These are phyloP conservation scores for Arthroderma uncinatum DNA, from an alignment of 2,329 filamentous ascomycete genomes.

Conservation along the genomic window DNA sequence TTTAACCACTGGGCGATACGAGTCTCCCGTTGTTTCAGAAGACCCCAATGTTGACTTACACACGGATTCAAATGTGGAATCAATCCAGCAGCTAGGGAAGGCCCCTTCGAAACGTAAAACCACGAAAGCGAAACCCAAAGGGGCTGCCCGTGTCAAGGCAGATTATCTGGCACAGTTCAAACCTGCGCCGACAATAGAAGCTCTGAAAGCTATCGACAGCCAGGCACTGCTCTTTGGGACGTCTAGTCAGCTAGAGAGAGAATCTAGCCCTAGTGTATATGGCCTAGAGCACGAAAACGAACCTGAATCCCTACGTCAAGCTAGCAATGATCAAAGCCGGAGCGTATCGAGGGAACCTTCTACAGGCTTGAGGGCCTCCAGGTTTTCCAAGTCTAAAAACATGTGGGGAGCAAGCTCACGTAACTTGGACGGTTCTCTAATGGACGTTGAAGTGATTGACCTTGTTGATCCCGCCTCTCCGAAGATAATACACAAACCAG, in stretches of 20 bases:
- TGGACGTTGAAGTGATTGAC: conserved; percentile 53
- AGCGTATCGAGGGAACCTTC: conserved; percentile 40
- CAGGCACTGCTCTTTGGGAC: conserved; percentile 80
- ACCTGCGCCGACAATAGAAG: conserved; percentile 58
- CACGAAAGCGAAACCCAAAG: conserved; percentile 33
- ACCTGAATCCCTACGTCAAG: conserved; percentile 52
- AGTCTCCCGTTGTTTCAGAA: conserved; percentile 24
- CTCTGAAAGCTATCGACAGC: conserved; percentile 51
- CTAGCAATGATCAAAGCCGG: conserved; percentile 12
- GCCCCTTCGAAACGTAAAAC: conserved; percentile 20
- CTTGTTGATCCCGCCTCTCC: conserved; percentile 36
- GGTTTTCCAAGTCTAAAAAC: conserved; percentile 27
- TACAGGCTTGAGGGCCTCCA: conserved; percentile 13
- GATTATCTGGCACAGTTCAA: conserved; percentile 43
- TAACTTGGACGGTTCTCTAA: conserved; percentile 52
- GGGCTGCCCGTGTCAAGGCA: conserved; percentile 29
- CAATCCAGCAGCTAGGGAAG: conserved; percentile 11
- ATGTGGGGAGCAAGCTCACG: conserved; percentile 64
- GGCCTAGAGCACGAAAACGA: conserved; percentile 34
- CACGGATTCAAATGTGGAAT: conserved; percentile 14
- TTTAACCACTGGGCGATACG: conserved; percentile 61
- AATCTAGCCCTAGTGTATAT: conserved; percentile 56
- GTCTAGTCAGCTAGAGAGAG: conserved; percentile 66
- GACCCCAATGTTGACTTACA: conserved; percentile 19
- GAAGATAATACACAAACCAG: neutral